Evolutionary conservation across 345 rosid species (phyloP), one percentile per base, ranked within the genome.

Genomic region (Murraya koenigii): DNA sequence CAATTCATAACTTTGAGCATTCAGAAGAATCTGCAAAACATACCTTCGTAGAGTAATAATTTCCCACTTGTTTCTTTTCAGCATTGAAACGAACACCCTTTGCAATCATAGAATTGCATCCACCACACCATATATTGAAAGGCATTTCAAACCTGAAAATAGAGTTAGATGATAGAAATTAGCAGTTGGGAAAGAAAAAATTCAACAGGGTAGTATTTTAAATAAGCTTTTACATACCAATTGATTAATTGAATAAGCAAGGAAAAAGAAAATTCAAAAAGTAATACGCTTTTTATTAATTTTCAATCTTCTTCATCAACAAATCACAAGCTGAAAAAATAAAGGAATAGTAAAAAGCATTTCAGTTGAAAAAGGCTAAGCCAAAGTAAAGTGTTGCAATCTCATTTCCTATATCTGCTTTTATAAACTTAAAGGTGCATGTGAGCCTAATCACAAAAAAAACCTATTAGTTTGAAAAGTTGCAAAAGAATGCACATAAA

Each of bases 61-160:
- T 93, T 71, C 98, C 98, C 75, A 94, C 97, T 94, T 94, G 98
- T 84, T 97, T 97, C 81, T 97, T 97, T 82, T 94, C 97, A 44
- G 99, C 97, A 81, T 94, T 94, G 80, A 97, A 97, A 60, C 98
- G 84, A 75, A 97, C 99, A 83, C 99, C 98, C 90, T 94, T 97
- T 69, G 90, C 98, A 54, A 97, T 93, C 98, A 97, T 91, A 76
- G 94, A 90, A 79, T 85, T 93, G 90, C 98, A 94, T 71, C 99
- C 98, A 70, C 97, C 98, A 75, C 98, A 94, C 99, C 99, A 97
- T 72, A 94, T 75, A 81, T 94, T 87, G 85, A 83, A 97, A 6
- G 99, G 98, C 97, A 97, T 94, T 84, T 97, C 99, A 10, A 97
- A 97, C 91, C 98, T 97, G 86, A 76, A 82, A 81, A 19, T 56